These are phyloP conservation scores for Claviceps citrina DNA, from an alignment of 2,329 filamentous ascomycete genomes.

Conservation along the genomic window DNA sequence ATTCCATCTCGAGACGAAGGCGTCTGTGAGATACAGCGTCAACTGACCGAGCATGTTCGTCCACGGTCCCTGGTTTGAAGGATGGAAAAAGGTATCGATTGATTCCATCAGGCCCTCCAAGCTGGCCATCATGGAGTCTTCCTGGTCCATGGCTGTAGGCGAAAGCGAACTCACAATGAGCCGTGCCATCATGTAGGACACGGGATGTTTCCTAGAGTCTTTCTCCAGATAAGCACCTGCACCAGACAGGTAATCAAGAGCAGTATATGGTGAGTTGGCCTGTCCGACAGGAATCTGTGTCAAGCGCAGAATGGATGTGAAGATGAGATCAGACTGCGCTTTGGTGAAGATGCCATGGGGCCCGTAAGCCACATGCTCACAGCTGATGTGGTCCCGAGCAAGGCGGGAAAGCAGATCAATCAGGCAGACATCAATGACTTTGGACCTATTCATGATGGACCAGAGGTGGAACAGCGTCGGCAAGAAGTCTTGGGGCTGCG, in stretches of 20 bases:
- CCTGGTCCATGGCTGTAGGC: slow-evolving; percentile 60
- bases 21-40: slow-evolving; percentile 82
- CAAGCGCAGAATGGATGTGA: slow-evolving; percentile 75
- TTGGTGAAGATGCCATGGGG: slow-evolving; percentile 83
- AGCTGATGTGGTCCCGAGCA: slow-evolving; percentile 66
- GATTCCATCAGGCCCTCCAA: slow-evolving; percentile 87
- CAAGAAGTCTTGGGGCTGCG: slow-evolving; percentile 78
- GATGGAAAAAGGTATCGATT: slow-evolving; percentile 96
- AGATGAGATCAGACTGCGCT: slow-evolving; percentile 83
- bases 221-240: slow-evolving; percentile 77
- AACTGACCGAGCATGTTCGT: slow-evolving; percentile 80
- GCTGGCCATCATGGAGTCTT: slow-evolving; percentile 66
- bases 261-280: slow-evolving; percentile 79
- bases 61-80: slow-evolving; percentile 88
- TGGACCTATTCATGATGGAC: slow-evolving; percentile 84
- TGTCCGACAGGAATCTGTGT: slow-evolving; percentile 95
- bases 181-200: slow-evolving; percentile 79
- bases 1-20: slow-evolving; percentile 97
- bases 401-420: slow-evolving; percentile 81
- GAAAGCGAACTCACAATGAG: slow-evolving; percentile 91
- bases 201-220: slow-evolving; percentile 83
- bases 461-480: slow-evolving; percentile 94
- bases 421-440: slow-evolving; percentile 70
- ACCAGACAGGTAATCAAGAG: slow-evolving; percentile 70
- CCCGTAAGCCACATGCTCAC: slow-evolving; percentile 61